These are phyloP conservation scores for Tetrahymena malaccensis DNA, from an alignment of 73 alveolate species.

Conservation along the genomic window DNA sequence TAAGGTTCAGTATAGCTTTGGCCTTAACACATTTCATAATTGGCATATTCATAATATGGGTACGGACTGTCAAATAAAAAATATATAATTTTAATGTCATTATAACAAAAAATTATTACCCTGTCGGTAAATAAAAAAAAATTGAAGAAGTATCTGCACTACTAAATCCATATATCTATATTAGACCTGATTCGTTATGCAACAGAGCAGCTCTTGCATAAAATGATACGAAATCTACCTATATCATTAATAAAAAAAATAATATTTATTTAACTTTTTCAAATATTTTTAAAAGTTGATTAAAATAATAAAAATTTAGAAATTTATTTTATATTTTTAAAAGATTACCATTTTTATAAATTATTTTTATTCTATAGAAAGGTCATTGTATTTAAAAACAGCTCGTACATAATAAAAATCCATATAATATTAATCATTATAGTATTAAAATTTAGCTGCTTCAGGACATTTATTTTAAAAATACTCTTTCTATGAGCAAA, in stretches of 20 bases:
- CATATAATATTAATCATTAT: neutral
- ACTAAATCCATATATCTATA: neutral
- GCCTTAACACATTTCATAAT: neutral
- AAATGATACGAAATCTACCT: neutral
- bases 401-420: neutral
- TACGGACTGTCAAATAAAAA: neutral
- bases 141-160: neutral
- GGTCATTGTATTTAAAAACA: neutral
- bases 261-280: no score
- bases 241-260: no score
- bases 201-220: neutral
- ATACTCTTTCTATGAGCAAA: neutral
- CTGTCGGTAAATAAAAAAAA: neutral
- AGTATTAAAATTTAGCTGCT: neutral
- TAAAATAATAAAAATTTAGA: no score
- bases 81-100: no score
- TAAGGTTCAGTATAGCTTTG: neutral
- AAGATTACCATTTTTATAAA: neutral
- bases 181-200: neutral
- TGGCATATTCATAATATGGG: neutral
- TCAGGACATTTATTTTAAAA: neutral
- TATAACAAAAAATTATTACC: neutral
- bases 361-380: neutral
- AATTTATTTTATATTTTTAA: no score
- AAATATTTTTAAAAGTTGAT: no score